Conservation (phyloP, 2,329 filamentous ascomycete genomes). For the Diaporthe citri region DNA sequence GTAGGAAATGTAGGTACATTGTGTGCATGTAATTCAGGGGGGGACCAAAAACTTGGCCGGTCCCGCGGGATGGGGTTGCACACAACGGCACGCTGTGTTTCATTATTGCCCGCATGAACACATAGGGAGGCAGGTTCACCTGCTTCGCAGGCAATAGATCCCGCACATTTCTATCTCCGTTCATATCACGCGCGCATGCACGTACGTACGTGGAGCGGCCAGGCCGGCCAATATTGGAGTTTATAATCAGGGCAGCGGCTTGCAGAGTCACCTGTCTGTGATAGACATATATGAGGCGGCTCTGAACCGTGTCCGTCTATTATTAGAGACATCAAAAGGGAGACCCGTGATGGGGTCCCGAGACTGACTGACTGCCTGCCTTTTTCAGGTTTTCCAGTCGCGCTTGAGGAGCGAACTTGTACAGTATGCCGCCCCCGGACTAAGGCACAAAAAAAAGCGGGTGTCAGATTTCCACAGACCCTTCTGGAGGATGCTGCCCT, state of each 20-base stretch:
- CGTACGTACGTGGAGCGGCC: too few relatives aligned
- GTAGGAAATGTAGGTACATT: background rate
- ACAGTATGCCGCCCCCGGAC: background rate
- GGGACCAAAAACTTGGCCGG: background rate
- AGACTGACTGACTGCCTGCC: background rate
- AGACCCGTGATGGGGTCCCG: background rate
- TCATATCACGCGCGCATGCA: background rate
- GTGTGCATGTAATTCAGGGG: background rate
- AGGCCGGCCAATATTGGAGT: background rate
- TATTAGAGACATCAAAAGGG: slow-evolving; percentile 16
- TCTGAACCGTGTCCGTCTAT: background rate
- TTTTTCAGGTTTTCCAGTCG: background rate
- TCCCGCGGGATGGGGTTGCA: background rate
- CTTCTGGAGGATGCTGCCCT: background rate
- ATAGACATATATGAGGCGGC: background rate
- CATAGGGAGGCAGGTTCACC: background rate
- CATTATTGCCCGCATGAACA: slow-evolving; percentile 11
- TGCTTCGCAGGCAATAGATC: background rate
- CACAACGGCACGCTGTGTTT: background rate
- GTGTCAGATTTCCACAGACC: slow-evolving; percentile 13
- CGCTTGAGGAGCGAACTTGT: background rate
- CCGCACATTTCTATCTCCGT: background rate
- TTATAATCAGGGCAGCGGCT: background rate
- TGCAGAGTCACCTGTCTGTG: slow-evolving; percentile 13
- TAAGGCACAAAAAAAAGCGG: background rate